A percentile compares a stretch with the other conserved stretches of the same genome.
Evolutionary conservation across 1,284 basidiomycete genomes (phyloP).

Genomic region (Ganoderma sinense): DNA sequence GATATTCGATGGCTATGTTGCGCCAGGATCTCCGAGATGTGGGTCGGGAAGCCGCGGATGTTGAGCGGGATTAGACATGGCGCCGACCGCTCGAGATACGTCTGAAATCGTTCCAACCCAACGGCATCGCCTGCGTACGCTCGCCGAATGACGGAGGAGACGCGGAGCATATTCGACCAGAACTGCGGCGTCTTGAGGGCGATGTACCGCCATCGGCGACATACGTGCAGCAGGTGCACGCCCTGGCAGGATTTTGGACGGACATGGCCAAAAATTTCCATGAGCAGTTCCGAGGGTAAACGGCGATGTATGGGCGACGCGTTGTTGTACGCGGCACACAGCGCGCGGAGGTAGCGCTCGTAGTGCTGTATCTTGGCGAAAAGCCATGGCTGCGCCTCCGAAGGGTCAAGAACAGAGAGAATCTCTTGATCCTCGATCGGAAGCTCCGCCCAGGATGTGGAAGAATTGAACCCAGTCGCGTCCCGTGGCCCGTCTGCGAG

Average conservation of each 20-base stretch:
- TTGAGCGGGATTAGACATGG: constrained; percentile 7
- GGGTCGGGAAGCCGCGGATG: background rate
- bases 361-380: constrained; percentile 6
- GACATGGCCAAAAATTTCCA: constrained; percentile 16
- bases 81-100: constrained; percentile 9
- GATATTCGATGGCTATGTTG: constrained; percentile 10
- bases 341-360: constrained; percentile 2
- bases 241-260: constrained; percentile 2
- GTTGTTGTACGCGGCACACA: constrained; percentile 12
- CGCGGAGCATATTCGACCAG: constrained; percentile 18
- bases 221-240: constrained; percentile 14
- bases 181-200: constrained; percentile 16
- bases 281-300: constrained; percentile 17
- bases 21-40: background rate
- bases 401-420: background rate
- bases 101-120: background rate
- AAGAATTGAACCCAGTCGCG: background rate
- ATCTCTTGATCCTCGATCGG: constrained; percentile 4
- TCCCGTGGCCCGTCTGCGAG: background rate
- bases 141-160: background rate
- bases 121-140: background rate
- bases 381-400: constrained; percentile 9
- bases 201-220: constrained; percentile 12
- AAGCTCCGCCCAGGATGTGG: background rate
- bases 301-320: constrained; percentile 13